Conservation (phyloP, 768 basidiomycete species). For the Boletus barrowsii region DNA sequence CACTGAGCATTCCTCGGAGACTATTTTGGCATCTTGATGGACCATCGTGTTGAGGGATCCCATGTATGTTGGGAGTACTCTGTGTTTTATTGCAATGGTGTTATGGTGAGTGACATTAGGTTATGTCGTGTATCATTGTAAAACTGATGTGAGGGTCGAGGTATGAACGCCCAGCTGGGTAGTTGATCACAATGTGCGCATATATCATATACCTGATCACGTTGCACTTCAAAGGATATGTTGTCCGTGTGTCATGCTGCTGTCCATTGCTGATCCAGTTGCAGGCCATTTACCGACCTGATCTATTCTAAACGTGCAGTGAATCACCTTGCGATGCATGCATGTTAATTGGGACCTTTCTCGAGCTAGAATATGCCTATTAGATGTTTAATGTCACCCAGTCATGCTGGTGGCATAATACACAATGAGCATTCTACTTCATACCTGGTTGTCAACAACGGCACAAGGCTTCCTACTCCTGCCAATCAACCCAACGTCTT, state of each 20-base stretch:
- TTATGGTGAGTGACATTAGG: conserved; percentile 64
- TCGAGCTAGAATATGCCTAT: not conserved
- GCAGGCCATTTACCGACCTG: conserved; percentile 76
- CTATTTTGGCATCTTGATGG: conserved; percentile 86
- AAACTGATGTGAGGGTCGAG: conserved; percentile 36
- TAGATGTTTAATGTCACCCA: not conserved
- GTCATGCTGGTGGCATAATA: not conserved
- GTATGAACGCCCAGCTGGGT: conserved; percentile 83
- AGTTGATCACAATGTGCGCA: conserved; percentile 77
- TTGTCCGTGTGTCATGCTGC: not conserved
- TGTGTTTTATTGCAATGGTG: conserved; percentile 84
- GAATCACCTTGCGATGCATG: conserved; percentile 6
- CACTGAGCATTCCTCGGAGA: conserved; percentile 87
- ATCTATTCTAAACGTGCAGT: conserved; percentile 60
- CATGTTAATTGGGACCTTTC: not conserved
- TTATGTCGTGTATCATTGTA: not conserved
- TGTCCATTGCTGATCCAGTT: not conserved
- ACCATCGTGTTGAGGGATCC: conserved; percentile 81
- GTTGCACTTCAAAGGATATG: conserved; percentile 86
- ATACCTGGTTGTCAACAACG: not conserved
- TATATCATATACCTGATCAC: conserved; percentile 84
- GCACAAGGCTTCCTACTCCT: conserved; percentile 11
- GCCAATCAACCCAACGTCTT: conserved; percentile 15
- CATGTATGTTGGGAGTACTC: conserved; percentile 95
- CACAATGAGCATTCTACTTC: not conserved